Conservation (phyloP, 345 rosid species). For the Moringa oleifera region DNA sequence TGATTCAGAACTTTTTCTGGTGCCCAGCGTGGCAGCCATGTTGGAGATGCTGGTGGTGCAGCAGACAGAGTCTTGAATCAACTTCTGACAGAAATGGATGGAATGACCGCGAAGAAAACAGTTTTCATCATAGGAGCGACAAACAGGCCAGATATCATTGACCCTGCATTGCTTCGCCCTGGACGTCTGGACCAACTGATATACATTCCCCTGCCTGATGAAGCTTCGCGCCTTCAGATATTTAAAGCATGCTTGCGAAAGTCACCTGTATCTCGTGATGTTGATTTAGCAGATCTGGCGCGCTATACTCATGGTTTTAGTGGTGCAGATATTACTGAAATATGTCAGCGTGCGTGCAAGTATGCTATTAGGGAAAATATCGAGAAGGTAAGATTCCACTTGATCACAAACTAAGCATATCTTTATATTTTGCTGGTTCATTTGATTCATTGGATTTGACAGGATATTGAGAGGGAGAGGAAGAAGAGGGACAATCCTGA, state of each 20-base stretch:
- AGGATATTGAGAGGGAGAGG: slow-evolving; percentile 29
- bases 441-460: slow-evolving; percentile 7
- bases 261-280: slow-evolving; percentile 23
- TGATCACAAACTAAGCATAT: not conserved
- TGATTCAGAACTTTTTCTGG: not conserved
- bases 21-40: slow-evolving; percentile 23
- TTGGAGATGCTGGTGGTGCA: slow-evolving; percentile 40
- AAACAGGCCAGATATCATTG: slow-evolving; percentile 25
- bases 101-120: slow-evolving; percentile 33
- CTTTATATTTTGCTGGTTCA: not conserved
- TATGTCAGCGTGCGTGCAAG: slow-evolving; percentile 36
- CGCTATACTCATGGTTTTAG: slow-evolving; percentile 29
- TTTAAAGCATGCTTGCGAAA: slow-evolving; percentile 33
- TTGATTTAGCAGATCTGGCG: slow-evolving; percentile 28
- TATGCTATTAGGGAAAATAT: slow-evolving; percentile 35
- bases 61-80: slow-evolving; percentile 36
- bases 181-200: slow-evolving; percentile 35
- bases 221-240: slow-evolving; percentile 28
- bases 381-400: slow-evolving; percentile 18
- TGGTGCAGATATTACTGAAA: slow-evolving; percentile 33
- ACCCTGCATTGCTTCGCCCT: slow-evolving; percentile 35
- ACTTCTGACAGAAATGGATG: slow-evolving; percentile 40
- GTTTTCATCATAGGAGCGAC: slow-evolving; percentile 33
- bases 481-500: slow-evolving; percentile 26
- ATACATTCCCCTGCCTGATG: slow-evolving; percentile 34